Conservation (phyloP, 768 basidiomycete genomes). For the Albatrellus ellisii region DNA sequence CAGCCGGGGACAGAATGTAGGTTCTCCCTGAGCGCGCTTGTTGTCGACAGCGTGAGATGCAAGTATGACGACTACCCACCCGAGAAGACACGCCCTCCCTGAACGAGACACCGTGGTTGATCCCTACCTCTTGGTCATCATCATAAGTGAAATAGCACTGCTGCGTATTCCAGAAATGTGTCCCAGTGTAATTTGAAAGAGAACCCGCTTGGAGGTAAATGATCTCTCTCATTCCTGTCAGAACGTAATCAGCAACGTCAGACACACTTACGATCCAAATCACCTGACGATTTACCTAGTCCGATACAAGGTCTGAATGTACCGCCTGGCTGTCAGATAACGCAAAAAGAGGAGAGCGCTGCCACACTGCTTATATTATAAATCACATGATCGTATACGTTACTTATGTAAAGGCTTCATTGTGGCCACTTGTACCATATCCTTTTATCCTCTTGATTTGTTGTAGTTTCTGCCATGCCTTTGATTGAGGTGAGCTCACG, state of each 20-base stretch:
- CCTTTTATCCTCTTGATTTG: slow-evolving; percentile 3
- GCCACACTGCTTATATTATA: no score
- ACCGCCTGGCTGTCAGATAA: no score
- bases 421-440: no score
- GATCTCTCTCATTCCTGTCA: slow-evolving; percentile 76
- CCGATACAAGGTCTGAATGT: no score
- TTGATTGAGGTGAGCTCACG: slow-evolving; percentile 20
- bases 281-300: no score
- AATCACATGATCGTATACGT: no score
- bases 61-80: slow-evolving; percentile 23
- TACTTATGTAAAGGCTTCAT: no score
- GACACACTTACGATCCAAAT: no score
- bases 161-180: slow-evolving; percentile 78
- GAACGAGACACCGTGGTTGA: slow-evolving; percentile 51
- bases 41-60: slow-evolving; percentile 8
- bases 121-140: slow-evolving; percentile 21
- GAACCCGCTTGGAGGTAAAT: slow-evolving; percentile 66
- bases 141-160: slow-evolving; percentile 47
- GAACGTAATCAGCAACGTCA: no score
- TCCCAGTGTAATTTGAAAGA: slow-evolving; percentile 52
- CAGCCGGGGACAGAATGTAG: slow-evolving; percentile 45
- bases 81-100: slow-evolving; percentile 39
- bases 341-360: no score
- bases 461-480: slow-evolving; percentile 14
- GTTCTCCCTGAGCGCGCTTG: slow-evolving; percentile 24